Base-by-base conservation (phyloP, 768 basidiomycete species). In the Psilocybe cyanescens region DNA sequence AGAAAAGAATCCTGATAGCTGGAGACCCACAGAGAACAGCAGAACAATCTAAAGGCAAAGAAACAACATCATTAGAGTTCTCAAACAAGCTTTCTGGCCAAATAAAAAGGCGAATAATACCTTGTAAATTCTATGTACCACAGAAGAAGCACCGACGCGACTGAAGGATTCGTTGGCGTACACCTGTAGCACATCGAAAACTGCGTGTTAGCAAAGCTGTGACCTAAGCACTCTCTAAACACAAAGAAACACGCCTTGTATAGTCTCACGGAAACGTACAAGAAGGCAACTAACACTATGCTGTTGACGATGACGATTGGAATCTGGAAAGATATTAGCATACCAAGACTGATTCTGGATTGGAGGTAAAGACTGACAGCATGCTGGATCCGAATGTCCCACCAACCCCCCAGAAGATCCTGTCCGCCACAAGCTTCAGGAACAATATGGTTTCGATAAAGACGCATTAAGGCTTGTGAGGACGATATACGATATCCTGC, bases 1-100 rank as follows among this genome's bases (percentile, higher is more conserved):
- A 2, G 75, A 75, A 66, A 86, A 85, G 70, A 86, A 86, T 4
- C 72, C 71, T 1, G 81, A 70, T 4, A 86, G 75, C 35, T 85
- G 83, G 11, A 85, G 65, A 60, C 69, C 74, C 33, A 81, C 83
- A 4, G 77, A 82, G 60, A 86, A 78, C 37, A 81, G 68, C 14
- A 84, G 75, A n/a, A 81, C 75, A 53, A 83, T 70, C 84, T 85
- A 55, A 3, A 17, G n/a, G 31, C 45, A 17, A 44, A 19, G 3
- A 28, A 30, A 29, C 29, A 17, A 46, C 5, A 4, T 19, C 19
- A 19, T 17, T 35, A 48, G 14, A 33, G 31, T 29, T n/a, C 28
- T 19, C 47, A 17, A 14, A 24, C 6, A 37, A 11, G 24, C 24
- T 24, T 35, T 11, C 6, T 35, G 11, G 33, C 6, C 33, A 35